These are phyloP conservation scores for Flaveria ramosissima DNA, from an alignment of 129 eudicot species.

Conservation along the genomic window DNA sequence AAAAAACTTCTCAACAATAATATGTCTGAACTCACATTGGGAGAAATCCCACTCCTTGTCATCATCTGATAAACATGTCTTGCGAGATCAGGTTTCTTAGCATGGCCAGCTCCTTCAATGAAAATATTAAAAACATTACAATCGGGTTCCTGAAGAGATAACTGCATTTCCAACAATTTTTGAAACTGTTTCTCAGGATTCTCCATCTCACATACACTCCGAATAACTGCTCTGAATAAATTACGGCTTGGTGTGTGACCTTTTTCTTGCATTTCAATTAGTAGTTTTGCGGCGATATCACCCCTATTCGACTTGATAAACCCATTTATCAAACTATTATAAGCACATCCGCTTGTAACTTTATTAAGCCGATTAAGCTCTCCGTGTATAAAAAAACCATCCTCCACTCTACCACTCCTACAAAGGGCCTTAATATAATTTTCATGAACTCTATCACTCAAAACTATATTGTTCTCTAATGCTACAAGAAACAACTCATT, in stretches of 20 bases:
- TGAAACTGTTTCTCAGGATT: constrained; percentile 50
- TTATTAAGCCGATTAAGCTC: constrained; percentile 45
- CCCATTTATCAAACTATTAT: constrained; percentile 55
- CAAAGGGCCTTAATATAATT: constrained; percentile 68
- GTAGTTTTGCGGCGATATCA: constrained; percentile 62
- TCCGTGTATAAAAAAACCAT: constrained; percentile 55
- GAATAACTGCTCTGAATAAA: constrained; percentile 47
- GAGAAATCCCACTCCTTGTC: constrained; percentile 44
- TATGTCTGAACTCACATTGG: constrained; percentile 46
- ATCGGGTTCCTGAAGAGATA: constrained; percentile 33
- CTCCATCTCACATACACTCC: constrained; percentile 59
- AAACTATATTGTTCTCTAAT: constrained; percentile 46
- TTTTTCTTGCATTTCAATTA: constrained; percentile 84
- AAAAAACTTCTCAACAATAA: constrained; percentile 59
- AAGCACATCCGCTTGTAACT: constrained; percentile 43
- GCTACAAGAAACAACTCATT: constrained; percentile 61
- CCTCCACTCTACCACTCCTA: constrained; percentile 53
- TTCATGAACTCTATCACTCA: constrained; percentile 38
- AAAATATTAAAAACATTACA: constrained; percentile 43
- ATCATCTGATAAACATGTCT: constrained; percentile 58
- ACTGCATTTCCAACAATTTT: constrained; percentile 65
- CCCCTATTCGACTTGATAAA: constrained; percentile 53
- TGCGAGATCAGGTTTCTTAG: constrained; percentile 62
- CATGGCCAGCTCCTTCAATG: constrained; percentile 78
- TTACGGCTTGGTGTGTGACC: constrained; percentile 45